A percentile compares a stretch with the other conserved stretches of the same genome.
Evolutionary conservation across 148 eudicot genomes (phyloP).

Genomic region (Oxyria digyna): DNA sequence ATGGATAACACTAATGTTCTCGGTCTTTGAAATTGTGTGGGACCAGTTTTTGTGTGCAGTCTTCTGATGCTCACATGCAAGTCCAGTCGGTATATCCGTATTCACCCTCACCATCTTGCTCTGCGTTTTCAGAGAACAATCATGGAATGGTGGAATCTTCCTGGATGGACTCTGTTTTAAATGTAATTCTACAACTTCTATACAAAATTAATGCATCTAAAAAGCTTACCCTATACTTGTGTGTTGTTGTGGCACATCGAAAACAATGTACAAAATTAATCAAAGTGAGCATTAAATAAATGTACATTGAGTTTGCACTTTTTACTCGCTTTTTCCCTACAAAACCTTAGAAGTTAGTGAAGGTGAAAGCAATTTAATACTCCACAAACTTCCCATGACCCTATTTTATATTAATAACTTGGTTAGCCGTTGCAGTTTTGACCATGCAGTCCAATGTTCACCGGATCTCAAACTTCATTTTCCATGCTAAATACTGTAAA

Average conservation of each 20-base stretch:
- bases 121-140: background rate
- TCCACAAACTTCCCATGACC: background rate
- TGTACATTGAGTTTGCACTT: background rate
- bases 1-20: too few species aligned
- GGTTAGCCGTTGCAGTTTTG: conserved; percentile 4
- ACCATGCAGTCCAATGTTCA: conserved; percentile 7
- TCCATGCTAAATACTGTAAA: background rate
- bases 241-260: background rate
- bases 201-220: background rate
- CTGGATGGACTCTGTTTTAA: background rate
- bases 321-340: background rate
- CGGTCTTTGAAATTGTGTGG: background rate
- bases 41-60: background rate
- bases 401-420: background rate
- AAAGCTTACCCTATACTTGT: background rate
- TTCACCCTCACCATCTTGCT: too few species aligned
- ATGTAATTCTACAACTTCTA: too few species aligned
- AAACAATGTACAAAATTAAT: background rate
- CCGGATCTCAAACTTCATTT: conserved; percentile 9
- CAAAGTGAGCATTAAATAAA: background rate
- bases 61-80: conserved; percentile 2
- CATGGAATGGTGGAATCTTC: background rate
- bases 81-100: background rate
- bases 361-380: background rate
- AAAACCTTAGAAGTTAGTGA: conserved; percentile 4